Percentiles rank a stretch among this genome's conserved stretches.
These are phyloP conservation scores for Cyclostephanos invisitatus DNA, from an alignment of 108 stramenopile species.

Conservation along the genomic window DNA sequence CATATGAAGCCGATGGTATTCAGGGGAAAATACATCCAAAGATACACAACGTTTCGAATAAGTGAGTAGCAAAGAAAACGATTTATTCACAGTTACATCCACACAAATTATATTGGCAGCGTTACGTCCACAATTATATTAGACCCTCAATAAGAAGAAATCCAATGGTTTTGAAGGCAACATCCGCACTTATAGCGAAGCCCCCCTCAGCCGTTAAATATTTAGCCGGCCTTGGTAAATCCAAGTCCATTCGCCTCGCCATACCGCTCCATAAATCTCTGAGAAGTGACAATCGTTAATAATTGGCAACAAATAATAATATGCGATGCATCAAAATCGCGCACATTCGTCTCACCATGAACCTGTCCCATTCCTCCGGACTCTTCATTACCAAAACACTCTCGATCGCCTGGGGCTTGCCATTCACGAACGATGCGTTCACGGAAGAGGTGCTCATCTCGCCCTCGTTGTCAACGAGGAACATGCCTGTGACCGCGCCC, in stretches of 20 bases:
- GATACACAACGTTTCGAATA: no score
- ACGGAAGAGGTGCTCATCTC: slow-evolving; percentile 66
- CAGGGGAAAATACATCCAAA: no score
- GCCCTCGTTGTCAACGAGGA: slow-evolving; percentile 73
- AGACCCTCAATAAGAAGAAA: background rate
- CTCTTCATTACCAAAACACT: slow-evolving; percentile 66
- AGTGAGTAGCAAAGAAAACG: background rate
- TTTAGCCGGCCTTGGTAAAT: slow-evolving; percentile 56
- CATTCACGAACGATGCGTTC: slow-evolving; percentile 76
- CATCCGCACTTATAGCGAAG: background rate
- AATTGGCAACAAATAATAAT: no score
- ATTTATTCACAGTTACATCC: background rate
- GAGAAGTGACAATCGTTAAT: no score
- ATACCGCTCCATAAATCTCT: slow-evolving; percentile 81
- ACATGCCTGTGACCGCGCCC: slow-evolving; percentile 78
- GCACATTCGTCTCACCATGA: slow-evolving; percentile 47
- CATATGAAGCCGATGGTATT: no score
- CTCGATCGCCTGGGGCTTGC: slow-evolving; percentile 80
- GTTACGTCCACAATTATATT: background rate
- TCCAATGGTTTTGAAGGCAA: background rate
- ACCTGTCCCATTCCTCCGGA: slow-evolving; percentile 82
- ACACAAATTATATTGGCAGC: background rate
- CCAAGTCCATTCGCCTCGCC: slow-evolving; percentile 74
- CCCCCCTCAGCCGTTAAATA: background rate
- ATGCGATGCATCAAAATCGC: no score